Percentiles rank a stretch among this genome's conserved stretches.
phyloP scores from a whole-genome alignment of 1,284 basidiomycete species.

The Coniferiporia sulphurascens region DNA sequence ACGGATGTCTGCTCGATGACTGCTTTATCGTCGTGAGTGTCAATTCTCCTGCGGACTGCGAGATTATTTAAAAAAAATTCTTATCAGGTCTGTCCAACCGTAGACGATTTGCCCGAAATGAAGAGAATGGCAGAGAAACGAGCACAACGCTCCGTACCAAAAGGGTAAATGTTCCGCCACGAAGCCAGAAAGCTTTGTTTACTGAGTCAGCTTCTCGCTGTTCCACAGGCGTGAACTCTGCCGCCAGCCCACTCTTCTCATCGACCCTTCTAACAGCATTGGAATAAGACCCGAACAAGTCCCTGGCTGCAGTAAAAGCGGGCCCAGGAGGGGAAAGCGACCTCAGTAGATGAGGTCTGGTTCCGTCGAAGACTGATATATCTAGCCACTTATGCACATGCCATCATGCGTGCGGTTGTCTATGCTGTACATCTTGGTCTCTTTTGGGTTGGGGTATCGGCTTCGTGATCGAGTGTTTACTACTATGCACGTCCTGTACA shows the following conservation, averaged over 20 bases:
- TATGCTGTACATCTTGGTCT: neutral
- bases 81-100: slow-evolving; percentile 37
- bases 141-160: neutral
- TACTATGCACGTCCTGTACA: no score
- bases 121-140: slow-evolving; percentile 33
- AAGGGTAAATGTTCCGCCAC: neutral
- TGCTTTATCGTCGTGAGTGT: slow-evolving; percentile 37
- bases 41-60: neutral
- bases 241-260: neutral
- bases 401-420: neutral
- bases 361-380: no score
- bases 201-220: neutral
- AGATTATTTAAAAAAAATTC: neutral
- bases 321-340: no score
- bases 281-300: neutral
- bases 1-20: slow-evolving; percentile 35
- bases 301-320: no score
- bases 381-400: no score
- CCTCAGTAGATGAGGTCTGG: no score
- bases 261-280: neutral
- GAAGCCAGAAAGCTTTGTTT: neutral
- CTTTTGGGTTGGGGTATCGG: no score
- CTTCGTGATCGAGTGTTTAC: no score
- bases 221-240: neutral
- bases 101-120: slow-evolving; percentile 50